Conservation (phyloP, 805 yeast species). For the Yarrowia yakushimensis region DNA sequence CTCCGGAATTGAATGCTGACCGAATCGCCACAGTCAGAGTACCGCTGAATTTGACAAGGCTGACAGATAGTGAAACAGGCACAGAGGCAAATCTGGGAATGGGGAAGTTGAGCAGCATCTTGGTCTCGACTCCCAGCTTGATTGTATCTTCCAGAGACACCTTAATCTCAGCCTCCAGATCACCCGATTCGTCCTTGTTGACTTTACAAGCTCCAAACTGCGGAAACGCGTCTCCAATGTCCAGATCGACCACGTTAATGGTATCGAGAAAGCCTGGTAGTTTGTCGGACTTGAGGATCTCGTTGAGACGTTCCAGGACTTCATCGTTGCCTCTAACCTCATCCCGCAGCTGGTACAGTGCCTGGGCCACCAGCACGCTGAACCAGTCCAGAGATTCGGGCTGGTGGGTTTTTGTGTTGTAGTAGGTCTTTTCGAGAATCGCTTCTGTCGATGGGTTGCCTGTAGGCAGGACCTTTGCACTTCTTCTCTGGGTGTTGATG, state of each 20-base stretch:
- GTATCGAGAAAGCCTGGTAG: slow-evolving; percentile 79
- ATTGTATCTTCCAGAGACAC: slow-evolving; percentile 85
- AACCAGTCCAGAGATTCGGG: slow-evolving; percentile 97
- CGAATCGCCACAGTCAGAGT: slow-evolving; percentile 64
- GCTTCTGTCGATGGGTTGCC: slow-evolving; percentile 36
- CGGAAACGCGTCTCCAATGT: slow-evolving; percentile 93
- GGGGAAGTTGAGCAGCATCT: slow-evolving; percentile 74
- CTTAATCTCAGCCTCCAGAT: slow-evolving; percentile 81
- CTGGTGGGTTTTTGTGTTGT: slow-evolving; percentile 80
- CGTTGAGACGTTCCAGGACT: slow-evolving; percentile 73
- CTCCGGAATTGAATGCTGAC: slow-evolving; percentile 24
- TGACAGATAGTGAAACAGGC: slow-evolving; percentile 80
- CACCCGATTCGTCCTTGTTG: slow-evolving; percentile 49
- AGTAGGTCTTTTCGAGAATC: slow-evolving; percentile 85
- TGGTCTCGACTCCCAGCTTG: slow-evolving; percentile 81
- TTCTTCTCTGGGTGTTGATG: slow-evolving; percentile 25
- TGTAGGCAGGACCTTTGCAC: slow-evolving; percentile 33
- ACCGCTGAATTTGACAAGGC: slow-evolving; percentile 87
- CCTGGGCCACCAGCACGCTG: slow-evolving; percentile 88
- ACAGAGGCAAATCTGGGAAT: slow-evolving; percentile 78
- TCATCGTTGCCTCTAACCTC: slow-evolving; percentile 86
- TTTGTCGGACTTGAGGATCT: slow-evolving; percentile 54
- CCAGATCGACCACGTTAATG: slow-evolving; percentile 77
- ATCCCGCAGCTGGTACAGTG: slow-evolving; percentile 78
- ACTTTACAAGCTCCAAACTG: slow-evolving; percentile 91